Conservation (phyloP, 257 asterid species). For the Linderniella brevidens region DNA sequence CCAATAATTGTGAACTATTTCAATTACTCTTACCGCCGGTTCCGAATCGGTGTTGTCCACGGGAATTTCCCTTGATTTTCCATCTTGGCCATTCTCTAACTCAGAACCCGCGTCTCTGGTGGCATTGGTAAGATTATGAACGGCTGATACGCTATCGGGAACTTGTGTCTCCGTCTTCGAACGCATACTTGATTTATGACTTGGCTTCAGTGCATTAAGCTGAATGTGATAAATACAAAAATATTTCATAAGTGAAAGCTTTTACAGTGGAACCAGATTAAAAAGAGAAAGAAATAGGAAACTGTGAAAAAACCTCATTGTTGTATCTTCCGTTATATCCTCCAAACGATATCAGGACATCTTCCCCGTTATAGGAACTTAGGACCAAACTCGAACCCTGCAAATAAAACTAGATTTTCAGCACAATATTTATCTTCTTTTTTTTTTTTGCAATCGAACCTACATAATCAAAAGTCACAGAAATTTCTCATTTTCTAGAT, state of each 20-base stretch:
- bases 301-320: constrained; percentile 64
- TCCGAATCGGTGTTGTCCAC: constrained; percentile 40
- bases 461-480: no score
- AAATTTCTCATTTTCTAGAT: no score
- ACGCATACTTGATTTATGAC: constrained; percentile 75
- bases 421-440: no score
- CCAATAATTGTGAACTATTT: no score
- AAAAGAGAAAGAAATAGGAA: constrained; percentile 9
- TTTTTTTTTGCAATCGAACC: no score
- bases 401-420: constrained; percentile 11
- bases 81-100: constrained; percentile 60
- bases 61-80: constrained; percentile 59
- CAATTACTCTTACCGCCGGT: constrained; percentile 32
- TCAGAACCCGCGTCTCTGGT: constrained; percentile 79
- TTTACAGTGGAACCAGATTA: background rate
- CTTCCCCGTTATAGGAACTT: constrained; percentile 68
- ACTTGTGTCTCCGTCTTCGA: constrained; percentile 54
- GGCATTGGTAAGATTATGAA: constrained; percentile 65
- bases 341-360: constrained; percentile 82
- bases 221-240: constrained; percentile 17
- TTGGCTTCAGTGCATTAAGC: constrained; percentile 89
- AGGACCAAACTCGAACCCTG: constrained; percentile 89
- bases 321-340: constrained; percentile 95
- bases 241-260: constrained; percentile 13
- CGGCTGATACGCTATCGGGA: constrained; percentile 84